Evolutionary conservation across 306 rosid species (phyloP), one percentile per base, ranked within the genome.

Genomic region (Carpinus viminea): DNA sequence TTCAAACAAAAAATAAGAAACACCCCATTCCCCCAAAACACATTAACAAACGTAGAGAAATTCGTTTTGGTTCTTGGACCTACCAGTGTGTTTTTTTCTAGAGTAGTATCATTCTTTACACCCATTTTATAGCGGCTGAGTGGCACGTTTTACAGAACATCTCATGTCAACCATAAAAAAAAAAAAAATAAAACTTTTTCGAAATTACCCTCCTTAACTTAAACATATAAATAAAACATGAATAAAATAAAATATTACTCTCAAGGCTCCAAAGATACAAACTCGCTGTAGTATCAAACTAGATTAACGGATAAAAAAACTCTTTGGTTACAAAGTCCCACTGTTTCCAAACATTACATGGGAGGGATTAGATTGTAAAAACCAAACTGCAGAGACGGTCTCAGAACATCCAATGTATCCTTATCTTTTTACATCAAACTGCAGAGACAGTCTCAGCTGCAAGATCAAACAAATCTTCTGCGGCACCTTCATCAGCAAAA

Each of bases 401-500:
- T 8, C 41, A 41, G 36, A 79, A 70, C 43, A 75, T 68, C 17
- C 12, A 71, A 54, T 12, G 45, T 31, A 16, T 57, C 45, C 68
- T 61, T 60, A 5, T 71, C 28, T 83, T 65, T 13, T 38, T 41
- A 61, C 68, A 70, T 15, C 71, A 83, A 83, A 83, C 83, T 61
- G 68, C 77, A 82, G 59, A 50, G 52, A 45, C 43, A 28, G 17
- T 70, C 65, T 8, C 41, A 41, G 36, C 68, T 31, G 34, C 61
- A 43, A 61, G 71, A 76, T 74, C 69, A 81, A 81, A 61, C 78
- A 52, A 53, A 55, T 48, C 82, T 76, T 62, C 75, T 15, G 54
- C 70, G 72, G 79, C 70, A 73, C 68, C 78, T 52, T 78, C 85
- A 79, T 71, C 80, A 8, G 83, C 81, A 73, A 75, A 74, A 78